phyloP scores from a whole-genome alignment of 495 filamentous ascomycete genomes.

The Darksidea phi region DNA sequence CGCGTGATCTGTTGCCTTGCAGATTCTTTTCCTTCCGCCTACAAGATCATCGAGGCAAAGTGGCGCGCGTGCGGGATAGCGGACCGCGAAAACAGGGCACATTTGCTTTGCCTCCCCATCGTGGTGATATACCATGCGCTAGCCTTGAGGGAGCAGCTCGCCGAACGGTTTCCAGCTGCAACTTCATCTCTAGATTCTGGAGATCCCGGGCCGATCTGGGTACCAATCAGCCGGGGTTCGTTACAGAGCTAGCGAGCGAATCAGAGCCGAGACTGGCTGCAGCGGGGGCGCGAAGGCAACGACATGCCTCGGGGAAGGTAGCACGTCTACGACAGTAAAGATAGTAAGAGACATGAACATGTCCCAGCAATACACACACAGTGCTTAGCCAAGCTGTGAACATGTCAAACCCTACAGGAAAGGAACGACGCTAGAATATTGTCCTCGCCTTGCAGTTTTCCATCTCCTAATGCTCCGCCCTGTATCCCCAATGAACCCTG shows the following conservation, averaged over 20 bases:
- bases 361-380: too few species aligned
- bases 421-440: too few species aligned
- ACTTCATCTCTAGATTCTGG: neutral
- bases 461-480: too few species aligned
- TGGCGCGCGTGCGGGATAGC: conserved; percentile 6
- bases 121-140: neutral
- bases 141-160: conserved; percentile 3
- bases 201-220: conserved; percentile 5
- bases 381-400: too few species aligned
- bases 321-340: too few species aligned
- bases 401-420: too few species aligned
- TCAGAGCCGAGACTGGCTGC: neutral
- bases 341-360: too few species aligned
- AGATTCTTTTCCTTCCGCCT: conserved; percentile 7
- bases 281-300: too few species aligned
- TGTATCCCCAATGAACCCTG: too few species aligned
- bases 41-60: neutral
- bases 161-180: conserved; percentile 6
- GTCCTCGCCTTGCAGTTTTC: too few species aligned
- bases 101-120: neutral
- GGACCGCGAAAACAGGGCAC: neutral
- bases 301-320: too few species aligned
- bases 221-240: conserved; percentile 15
- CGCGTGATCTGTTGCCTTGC: conserved; percentile 21
- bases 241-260: conserved; percentile 1